A percentile compares a stretch with the other conserved stretches of the same genome.
These are phyloP conservation scores for Calonectria pseudoturangicola DNA, from an alignment of 2,329 filamentous ascomycete species.

Conservation along the genomic window DNA sequence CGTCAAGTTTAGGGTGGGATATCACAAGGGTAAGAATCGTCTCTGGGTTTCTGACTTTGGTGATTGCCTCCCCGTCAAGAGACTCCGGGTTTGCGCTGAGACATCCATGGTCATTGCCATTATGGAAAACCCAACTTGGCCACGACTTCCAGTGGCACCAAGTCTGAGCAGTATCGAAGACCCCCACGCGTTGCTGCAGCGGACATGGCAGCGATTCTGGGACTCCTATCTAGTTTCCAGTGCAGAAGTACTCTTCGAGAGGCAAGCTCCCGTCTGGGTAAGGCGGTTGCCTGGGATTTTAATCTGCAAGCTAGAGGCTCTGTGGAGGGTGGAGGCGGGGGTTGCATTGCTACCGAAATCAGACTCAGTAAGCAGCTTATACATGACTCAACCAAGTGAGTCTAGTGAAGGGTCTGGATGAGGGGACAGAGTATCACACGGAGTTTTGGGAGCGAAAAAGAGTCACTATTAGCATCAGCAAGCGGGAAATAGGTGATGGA, in stretches of 20 bases:
- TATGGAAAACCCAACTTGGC: conserved; percentile 42
- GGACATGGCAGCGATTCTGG: conserved; percentile 15
- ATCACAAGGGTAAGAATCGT: neutral
- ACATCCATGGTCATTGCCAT: conserved; percentile 18
- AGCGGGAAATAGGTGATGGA: neutral
- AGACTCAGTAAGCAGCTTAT: neutral
- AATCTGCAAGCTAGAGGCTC: conserved; percentile 29
- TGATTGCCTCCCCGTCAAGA: conserved; percentile 39
- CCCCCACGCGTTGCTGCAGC: neutral
- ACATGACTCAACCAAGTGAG: neutral
- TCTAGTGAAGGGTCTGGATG: neutral
- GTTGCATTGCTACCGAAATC: neutral
- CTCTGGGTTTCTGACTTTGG: conserved; percentile 53
- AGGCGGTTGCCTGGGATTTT: conserved; percentile 13
- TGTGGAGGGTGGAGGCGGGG: conserved; percentile 25
- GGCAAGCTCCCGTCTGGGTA: neutral
- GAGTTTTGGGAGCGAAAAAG: neutral
- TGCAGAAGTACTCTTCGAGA: conserved; percentile 3
- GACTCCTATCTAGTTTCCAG: conserved; percentile 21
- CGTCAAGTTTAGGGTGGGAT: conserved; percentile 49
- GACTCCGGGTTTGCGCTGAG: neutral
- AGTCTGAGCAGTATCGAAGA: neutral
- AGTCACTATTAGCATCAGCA: conserved; percentile 6
- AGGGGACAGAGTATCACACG: neutral
- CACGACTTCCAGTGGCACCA: conserved; percentile 33